Base-by-base conservation (phyloP, 768 basidiomycete species). In the Lepiota brunneoincarnata region DNA sequence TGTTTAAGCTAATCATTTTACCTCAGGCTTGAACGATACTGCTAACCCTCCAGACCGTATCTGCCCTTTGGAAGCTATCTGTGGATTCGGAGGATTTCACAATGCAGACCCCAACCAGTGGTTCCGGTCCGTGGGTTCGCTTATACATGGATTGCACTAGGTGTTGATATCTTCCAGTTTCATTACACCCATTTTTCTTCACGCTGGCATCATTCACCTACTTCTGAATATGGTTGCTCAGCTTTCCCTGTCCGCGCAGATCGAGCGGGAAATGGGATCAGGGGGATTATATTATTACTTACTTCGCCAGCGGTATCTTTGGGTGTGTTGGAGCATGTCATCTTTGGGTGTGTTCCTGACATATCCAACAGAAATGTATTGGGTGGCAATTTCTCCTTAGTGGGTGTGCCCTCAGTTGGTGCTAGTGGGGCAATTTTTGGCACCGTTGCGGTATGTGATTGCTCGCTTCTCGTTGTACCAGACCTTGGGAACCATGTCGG, bases 181-280 rank as follows among this genome's bases (percentile, higher is more conserved):
- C 64, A 87, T 94, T 60, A 84, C 86, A 1, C 81, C 94, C 7
- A 89, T 96, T 47, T 97, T 98, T 65, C 71, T 98, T 4, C 96
- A 98, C 61, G 97, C 93, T 10, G 96, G 96, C n/a, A 76, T 99
- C 54, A 76, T 99, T n/a, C 96, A 99, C 66, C 76, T 96, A 34
- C 59, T 87, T 3, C 64, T 99, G 56, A 99, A 99, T 65, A 89
- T 98, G 86, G 66, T 95, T 24, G 94, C 87, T 12, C 95, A 96
- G 61, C 67, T 89, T 53, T 82, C 81, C 0, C 72, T 89, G n/a
- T 88, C 87, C 6, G 89, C 87, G 34, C 86, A 90, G 70, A 85
- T 96, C 53, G 93, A 97, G 65, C 76, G 86, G 54, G 92, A 94
- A 62, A 93, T 97, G 90, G 93, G 93, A 7, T 90, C 93, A 0